Evolutionary conservation across 768 basidiomycete genomes (phyloP), one percentile per base, ranked within the genome.

Genomic region (Boletus patriciae): DNA sequence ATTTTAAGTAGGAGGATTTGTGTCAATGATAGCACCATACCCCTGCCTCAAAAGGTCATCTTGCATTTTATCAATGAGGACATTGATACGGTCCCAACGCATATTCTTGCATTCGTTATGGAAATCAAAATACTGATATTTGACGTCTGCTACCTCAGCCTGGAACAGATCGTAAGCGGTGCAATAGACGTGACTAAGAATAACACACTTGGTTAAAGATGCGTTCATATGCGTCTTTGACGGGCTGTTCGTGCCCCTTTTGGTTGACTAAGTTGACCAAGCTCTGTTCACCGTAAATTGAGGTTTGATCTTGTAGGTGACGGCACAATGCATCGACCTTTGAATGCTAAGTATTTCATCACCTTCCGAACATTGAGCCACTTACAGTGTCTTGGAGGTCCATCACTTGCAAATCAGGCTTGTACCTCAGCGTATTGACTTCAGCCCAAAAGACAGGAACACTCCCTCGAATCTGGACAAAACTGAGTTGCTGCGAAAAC

Each of bases 371-470:
- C 13, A 49, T 40, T 21, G n/a, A 51, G 8, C 13, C 34, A 74
- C 85, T 62, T 63, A 94, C 95, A 27, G 94, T 90, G 58, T 92
- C 86, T 50, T 86, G 84, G 40, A 91, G 72, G 50, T 98, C 94
- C 96, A 99, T 98, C 54, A 98, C 81, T 73, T 94, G 92, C 55
- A 99, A 74, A 74, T 98, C 97, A 10, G 97, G 97, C 66, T 93
- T 96, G 71, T 98, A 99, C 63, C 94, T 81, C 62, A 99, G 68
- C 42, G 91, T 98, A 73, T 93, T 98, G 67, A 99, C 78, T 72
- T 99, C 96, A 1, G 92, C 91, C 96, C 97, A 99, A 70, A 89
- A 98, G 19, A 98, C 70, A 1, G 97, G 97, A 6, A 94, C 85
- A 63, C 94, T 96, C 12, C 97, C 97, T 61, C 97, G 80, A 53